Base-by-base conservation (phyloP, 768 basidiomycete genomes). In the Trametes coccinea region DNA sequence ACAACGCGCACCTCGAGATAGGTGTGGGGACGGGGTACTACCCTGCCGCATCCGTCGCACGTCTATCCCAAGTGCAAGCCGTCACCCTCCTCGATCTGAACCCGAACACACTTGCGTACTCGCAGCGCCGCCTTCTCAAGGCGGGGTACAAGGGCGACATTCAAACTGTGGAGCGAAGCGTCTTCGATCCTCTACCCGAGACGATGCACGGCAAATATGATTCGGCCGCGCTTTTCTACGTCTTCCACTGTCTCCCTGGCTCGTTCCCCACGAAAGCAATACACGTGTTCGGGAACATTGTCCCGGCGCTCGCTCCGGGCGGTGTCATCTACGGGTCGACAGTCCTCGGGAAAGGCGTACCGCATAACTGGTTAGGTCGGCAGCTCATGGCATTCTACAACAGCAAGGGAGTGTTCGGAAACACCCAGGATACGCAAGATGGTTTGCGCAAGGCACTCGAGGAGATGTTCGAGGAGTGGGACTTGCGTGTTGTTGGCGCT, bases 21-120 rank as follows among this genome's bases (percentile, higher is more conserved):
- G 68, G 68, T 8, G 68, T 62, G 16, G 66, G 66, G 16, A 59
- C 68, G 14, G 68, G 68, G 43, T 67, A 63, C 63, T 67, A 67
- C 55, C 60, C 58, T 22, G 57, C 63, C 6, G 46, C 45, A 29
- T 48, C 64, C n/a, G 39, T 31, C 9, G 27, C 49, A 0, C 17
- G 33, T 8, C 59, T 64, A 41, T 46, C 58, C 2, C 51, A 63
- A 34, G 44, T 62, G 30, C 55, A 56, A 58, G 48, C 52, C 30
- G 47, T 67, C 43, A 58, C 62, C 7, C 61, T 69, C 27, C 45
- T 66, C 33, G 66, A 66, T 52, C 56, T 69, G 16, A 63, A 61
- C 43, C 60, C 66, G 9, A 43, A 54, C 50, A 63, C 66, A 22
- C 60, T 67, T 50, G 44, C 45, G 31, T 14, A 7, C 27, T 60